Base-by-base conservation (phyloP, 352 stramenopile genomes). In the Pythium guiyangense region DNA sequence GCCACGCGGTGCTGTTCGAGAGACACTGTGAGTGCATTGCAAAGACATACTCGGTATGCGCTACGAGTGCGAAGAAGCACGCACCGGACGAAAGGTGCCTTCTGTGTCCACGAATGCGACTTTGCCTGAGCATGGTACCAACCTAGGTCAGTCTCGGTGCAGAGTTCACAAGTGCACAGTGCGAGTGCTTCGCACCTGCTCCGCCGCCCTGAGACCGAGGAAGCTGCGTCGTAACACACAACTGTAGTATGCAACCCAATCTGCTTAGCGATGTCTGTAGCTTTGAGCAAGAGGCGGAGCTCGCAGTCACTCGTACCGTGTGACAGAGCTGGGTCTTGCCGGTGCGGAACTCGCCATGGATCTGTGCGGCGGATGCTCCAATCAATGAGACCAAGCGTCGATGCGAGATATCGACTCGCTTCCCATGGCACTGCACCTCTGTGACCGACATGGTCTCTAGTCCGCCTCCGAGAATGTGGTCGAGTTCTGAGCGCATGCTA, bases 311-410 rank as follows among this genome's bases (percentile, higher is more conserved):
- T 31, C 14, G 18, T 79, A 90, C 82, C 40, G 94, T 98, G 66
- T 97, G 93, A 42, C 86, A 94, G 18, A 98, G 71, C 61, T 98
- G 94, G 1, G 94, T 98, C 66, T 98, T 98, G 22, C 94, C 94
- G 18, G 94, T 98, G 18, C 94, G 75, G 62, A 97, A 98, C 61
- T 98, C 93, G 18, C 93, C 90, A 52, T 94, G 92, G 54, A 96
- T 74, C 86, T 97, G 14, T 31, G 18, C 39, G 18, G 29, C 2
- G n/a, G 42, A 27, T 11, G 43, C 0, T 27, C 20, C 11, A 31
- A 31, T 22, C 11, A 31, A 31, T 22, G 6, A 17, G n/a, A 31
- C 20, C 26, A 6, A 17, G 14, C 17, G n/a, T 57, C 18, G 39
- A 9, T 27, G 20, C 51, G 56, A 58, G 17, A 39, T 50, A 37